Evolutionary conservation across 2,329 filamentous ascomycete genomes (phyloP), one percentile per base, ranked within the genome.

Genomic region (Colletotrichum eremochloae): DNA sequence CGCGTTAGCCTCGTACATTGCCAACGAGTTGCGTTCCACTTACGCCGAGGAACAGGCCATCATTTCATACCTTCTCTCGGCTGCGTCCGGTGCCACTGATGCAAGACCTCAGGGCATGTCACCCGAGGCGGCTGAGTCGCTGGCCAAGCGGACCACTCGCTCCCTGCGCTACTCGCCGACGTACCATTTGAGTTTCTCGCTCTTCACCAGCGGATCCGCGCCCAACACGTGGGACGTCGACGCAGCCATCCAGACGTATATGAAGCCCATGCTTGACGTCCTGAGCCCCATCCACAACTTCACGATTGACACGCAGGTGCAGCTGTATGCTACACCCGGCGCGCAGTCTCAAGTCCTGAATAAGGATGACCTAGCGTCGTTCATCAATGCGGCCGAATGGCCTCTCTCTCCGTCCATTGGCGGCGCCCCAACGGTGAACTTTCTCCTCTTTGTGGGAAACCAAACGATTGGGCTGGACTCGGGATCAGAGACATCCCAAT

Each of bases 341-440:
- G 88, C 90, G 1, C 87, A 89, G 76, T 86, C 87, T 20, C 84
- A 91, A 33, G 87, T 92, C 0, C 84, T 99, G 46, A 91, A 89
- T 77, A 95, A 94, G 79, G 93, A 97, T 76, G 95, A 97, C 77
- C 87, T 99, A 1, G 94, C 94, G 48, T 95, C 94, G 1, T 99
- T 99, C 79, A 95, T 99, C 82, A 99, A 99, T 78, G 95, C 96
- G 2, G 96, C 96, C 2, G 96, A 99, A 83, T 99, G 96, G 96
- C 96, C 96, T 0, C 84, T 99, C 3, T 97, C 93, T 74, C 96
- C 96, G 0, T 97, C 94, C 68, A 98, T 99, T 76, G 96, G 95
- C 53, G 91, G 90, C 24, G 96, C 96, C 0, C 96, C 96, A 1
- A 99, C 96, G 0, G 91, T 99, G 78, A 98, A 99, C 82, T 98